Evolutionary conservation across 2,329 filamentous ascomycete genomes (phyloP), one percentile per base, ranked within the genome.

Genomic region (Ophiocordyceps sinensis): DNA sequence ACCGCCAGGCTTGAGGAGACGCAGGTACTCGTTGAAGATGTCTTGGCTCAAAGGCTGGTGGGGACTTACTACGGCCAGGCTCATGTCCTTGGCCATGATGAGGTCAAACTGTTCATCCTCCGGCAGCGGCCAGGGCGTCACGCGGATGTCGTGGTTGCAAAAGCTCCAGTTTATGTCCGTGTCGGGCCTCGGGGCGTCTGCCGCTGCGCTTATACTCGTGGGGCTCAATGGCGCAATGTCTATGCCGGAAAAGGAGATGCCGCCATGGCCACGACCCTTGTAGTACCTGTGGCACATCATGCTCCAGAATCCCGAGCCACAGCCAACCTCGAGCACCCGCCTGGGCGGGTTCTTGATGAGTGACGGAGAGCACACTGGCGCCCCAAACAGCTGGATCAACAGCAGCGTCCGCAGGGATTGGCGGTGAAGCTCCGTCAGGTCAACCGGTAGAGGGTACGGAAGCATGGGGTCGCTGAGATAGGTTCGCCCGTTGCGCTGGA

Each of bases 271-370:
- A 42, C 74, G 68, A 38, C 75, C 71, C 43, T 73, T 70, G 55
- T 88, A 85, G 60, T 85, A 82, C 30, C 85, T 77, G 58, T 94
- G 82, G 58, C 85, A 93, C 67, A 86, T 79, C 61, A 84, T 81
- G 51, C 84, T 88, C 88, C 88, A 95, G 56, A 93, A 84, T 21
- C 78, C 89, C 17, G 82, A 82, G 15, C 88, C 88, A 59, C 89
- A 96, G 28, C 80, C 87, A 29, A 95, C 63, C 55, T 96, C 89
- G 21, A 96, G 70, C 26, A 96, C 81, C 48, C 78, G 79, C 51
- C 71, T 72, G 0, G 88, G 88, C 17, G 84, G 79, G 37, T 76
- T 75, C 47, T 75, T 70, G 36, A 70, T 64, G 41, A 85, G 71
- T 28, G 68, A 67, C 1, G 82, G 79, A 9, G 81, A 82, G 60